phyloP scores from a whole-genome alignment of 352 stramenopile species.

The Globisporangium takayamanum region DNA sequence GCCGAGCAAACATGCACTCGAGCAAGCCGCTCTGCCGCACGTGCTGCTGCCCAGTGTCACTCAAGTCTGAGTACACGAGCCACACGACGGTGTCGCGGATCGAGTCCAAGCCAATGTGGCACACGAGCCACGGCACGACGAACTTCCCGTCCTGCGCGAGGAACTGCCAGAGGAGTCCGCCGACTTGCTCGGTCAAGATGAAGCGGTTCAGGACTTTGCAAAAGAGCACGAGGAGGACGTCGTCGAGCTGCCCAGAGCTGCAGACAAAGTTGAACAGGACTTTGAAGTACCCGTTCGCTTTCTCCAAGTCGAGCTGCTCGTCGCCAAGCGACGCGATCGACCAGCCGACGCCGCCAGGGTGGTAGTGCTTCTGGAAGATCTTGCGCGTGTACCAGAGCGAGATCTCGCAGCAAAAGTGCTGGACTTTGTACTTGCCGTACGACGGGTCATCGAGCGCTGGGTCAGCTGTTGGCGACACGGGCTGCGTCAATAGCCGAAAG shows the following conservation, averaged over 20 bases:
- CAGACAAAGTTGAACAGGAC: constrained; percentile 83
- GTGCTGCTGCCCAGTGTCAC: constrained; percentile 46
- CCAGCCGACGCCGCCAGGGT: constrained; percentile 27
- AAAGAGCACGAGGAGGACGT: constrained; percentile 77
- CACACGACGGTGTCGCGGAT: constrained; percentile 81
- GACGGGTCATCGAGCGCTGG: constrained; percentile 42
- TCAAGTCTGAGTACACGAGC: constrained; percentile 83
- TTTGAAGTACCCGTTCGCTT: constrained; percentile 62
- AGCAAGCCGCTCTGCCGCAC: constrained; percentile 69
- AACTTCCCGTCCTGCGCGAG: constrained; percentile 60
- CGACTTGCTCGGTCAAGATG: constrained; percentile 66
- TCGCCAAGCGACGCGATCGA: constrained; percentile 25
- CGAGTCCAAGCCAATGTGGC: constrained; percentile 78
- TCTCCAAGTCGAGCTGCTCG: constrained; percentile 48
- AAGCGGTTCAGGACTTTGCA: constrained; percentile 84
- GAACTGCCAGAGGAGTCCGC: constrained; percentile 60
- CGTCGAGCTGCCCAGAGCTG: constrained; percentile 50
- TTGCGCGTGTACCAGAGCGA: constrained; percentile 66
- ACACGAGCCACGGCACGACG: constrained; percentile 70
- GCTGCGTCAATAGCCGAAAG: constrained; percentile 61
- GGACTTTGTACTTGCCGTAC: constrained; percentile 79
- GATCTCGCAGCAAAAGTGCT: constrained; percentile 83
- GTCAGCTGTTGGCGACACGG: constrained; percentile 19
- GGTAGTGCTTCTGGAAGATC: constrained; percentile 65
- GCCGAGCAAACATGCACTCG: constrained; percentile 63